A percentile compares a stretch with the other conserved stretches of the same genome.
phyloP scores from a whole-genome alignment of 176 grass and related monocot species.

The Olyra latifolia region DNA sequence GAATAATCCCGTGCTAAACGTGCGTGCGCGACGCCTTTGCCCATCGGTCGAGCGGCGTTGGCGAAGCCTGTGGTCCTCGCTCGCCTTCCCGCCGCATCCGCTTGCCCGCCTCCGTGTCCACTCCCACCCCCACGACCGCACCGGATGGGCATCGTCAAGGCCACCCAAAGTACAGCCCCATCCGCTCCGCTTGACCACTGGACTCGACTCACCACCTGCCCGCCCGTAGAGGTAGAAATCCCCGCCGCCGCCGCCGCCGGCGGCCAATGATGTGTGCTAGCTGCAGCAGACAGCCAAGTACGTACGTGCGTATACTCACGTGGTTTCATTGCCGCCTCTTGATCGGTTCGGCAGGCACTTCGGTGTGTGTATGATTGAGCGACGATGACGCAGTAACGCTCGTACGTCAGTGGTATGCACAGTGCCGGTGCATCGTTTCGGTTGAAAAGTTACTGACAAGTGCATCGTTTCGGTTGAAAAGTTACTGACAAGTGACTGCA shows the following conservation, averaged over 20 bases:
- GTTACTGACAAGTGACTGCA: no score
- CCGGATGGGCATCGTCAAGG: slow-evolving; percentile 16
- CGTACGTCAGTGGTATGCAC: background rate
- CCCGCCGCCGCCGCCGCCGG: background rate
- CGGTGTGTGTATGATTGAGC: background rate
- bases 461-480: no score
- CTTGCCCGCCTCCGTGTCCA: background rate
- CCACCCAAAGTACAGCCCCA: slow-evolving; percentile 3
- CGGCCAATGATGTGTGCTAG: no score
- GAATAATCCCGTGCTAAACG: slow-evolving; percentile 38
- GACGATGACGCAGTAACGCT: background rate
- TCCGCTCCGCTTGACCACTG: background rate
- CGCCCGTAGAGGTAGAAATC: no score
- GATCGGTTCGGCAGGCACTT: no score
- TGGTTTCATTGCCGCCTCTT: background rate
- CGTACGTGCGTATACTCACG: no score
- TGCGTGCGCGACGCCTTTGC: background rate
- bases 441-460: no score
- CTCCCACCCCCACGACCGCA: no score
- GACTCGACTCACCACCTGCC: background rate
- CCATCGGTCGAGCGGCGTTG: no score
- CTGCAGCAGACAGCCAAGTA: background rate
- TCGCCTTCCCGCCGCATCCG: no score
- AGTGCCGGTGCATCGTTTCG: background rate
- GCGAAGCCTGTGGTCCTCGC: background rate